Percentiles rank a stretch among this genome's conserved stretches.
These are phyloP conservation scores for Tricholoma flavovirens DNA, from an alignment of 768 basidiomycete genomes.

Conservation along the genomic window DNA sequence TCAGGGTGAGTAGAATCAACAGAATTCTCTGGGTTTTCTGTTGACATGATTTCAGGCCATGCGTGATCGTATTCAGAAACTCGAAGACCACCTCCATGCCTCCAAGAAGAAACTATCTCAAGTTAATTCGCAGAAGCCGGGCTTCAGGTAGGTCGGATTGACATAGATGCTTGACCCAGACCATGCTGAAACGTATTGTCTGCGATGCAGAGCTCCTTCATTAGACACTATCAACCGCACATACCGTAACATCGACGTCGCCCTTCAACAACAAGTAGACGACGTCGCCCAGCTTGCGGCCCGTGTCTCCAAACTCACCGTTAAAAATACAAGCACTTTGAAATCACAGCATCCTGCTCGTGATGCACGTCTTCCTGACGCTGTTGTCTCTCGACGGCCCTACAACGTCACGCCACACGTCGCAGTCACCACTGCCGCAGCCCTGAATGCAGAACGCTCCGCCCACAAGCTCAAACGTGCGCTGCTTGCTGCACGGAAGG, in stretches of 20 bases:
- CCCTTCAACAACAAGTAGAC: conserved; percentile 54
- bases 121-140: conserved; percentile 54
- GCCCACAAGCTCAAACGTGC: conserved; percentile 66
- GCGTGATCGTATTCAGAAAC: conserved; percentile 67
- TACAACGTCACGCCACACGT: conserved; percentile 55
- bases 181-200: not conserved
- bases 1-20: conserved; percentile 46
- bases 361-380: conserved; percentile 39
- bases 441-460: conserved; percentile 74
- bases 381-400: conserved; percentile 29
- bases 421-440: conserved; percentile 71
- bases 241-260: conserved; percentile 77
- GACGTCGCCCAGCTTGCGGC: conserved; percentile 47
- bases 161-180: not conserved
- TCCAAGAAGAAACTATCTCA: conserved; percentile 67
- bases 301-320: conserved; percentile 48
- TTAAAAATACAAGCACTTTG: conserved; percentile 19
- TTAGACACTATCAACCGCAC: conserved; percentile 82
- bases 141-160: conserved; percentile 48
- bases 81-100: conserved; percentile 66
- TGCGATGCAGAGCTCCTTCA: conserved; percentile 60
- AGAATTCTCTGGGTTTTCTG: not conserved
- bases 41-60: conserved; percentile 42
- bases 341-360: conserved; percentile 13
- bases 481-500: conserved; percentile 51